Conservation (phyloP, 306 rosid species). For the Albizia julibrissin region DNA sequence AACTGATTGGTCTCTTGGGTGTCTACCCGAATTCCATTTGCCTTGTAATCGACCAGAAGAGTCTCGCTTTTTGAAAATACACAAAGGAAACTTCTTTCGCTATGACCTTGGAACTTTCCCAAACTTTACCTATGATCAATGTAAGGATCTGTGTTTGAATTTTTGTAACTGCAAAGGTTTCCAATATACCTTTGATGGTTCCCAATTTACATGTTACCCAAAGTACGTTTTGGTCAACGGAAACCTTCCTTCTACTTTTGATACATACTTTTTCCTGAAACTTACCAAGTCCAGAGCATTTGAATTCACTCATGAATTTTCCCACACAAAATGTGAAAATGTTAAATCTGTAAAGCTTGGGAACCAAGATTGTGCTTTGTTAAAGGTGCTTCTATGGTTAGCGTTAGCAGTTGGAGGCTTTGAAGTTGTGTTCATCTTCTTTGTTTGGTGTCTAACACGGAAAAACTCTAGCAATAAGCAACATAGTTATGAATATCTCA, state of each 20-base stretch:
- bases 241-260: not conserved
- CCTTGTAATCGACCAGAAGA: not conserved
- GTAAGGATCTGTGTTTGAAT: constrained; percentile 33
- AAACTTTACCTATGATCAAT: constrained; percentile 3
- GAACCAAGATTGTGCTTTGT: not conserved
- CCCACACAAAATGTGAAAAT: not conserved
- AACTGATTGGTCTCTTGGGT: constrained; percentile 44
- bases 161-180: not conserved
- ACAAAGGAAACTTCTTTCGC: constrained; percentile 26
- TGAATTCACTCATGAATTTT: no score
- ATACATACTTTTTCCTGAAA: not conserved
- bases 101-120: constrained; percentile 14
- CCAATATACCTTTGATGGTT: not conserved
- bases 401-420: not conserved
- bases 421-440: not conserved
- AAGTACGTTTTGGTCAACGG: not conserved
- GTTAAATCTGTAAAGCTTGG: not conserved
- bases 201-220: not conserved
- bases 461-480: not conserved
- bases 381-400: not conserved
- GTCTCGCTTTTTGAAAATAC: not conserved
- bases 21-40: not conserved
- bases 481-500: not conserved
- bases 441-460: not conserved
- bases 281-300: not conserved